Percentiles rank a stretch among this genome's conserved stretches.
Evolutionary conservation across 352 stramenopile genomes (phyloP).

Genomic region (Pythium biforme): DNA sequence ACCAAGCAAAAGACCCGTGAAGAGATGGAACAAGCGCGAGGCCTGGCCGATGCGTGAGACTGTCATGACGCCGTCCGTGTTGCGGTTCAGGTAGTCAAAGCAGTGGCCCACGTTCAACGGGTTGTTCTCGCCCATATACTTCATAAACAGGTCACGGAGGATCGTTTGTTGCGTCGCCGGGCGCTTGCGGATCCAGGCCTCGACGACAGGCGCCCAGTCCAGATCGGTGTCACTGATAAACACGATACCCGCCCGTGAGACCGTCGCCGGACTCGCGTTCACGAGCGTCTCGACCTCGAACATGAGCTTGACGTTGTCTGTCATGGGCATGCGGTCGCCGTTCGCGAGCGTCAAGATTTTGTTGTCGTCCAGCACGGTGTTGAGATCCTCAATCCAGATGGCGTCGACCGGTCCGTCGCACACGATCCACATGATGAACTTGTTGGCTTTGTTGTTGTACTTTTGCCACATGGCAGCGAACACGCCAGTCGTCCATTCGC

Average conservation of each 20-base stretch:
- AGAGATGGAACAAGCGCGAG: constrained; percentile 78
- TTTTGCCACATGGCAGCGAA: constrained; percentile 99
- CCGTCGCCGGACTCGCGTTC: constrained; percentile 96
- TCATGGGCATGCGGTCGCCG: constrained; percentile 98
- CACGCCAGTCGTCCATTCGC: constrained; percentile 97
- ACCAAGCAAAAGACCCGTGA: constrained; percentile 90
- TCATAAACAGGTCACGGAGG: constrained; percentile 91
- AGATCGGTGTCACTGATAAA: constrained; percentile 98
- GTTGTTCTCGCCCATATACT: constrained; percentile 96
- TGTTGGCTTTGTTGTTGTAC: constrained; percentile 97
- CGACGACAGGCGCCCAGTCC: constrained; percentile 95
- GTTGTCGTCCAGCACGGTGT: constrained; percentile 98
- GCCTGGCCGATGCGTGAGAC: constrained; percentile 91
- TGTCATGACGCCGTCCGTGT: constrained; percentile 92
- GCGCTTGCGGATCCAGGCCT: constrained; percentile 95
- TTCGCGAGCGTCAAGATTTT: constrained; percentile 97
- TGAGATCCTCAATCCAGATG: constrained; percentile 99
- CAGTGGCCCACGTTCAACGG: constrained; percentile 93
- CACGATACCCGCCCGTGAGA: constrained; percentile 97
- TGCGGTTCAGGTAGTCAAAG: constrained; percentile 95
- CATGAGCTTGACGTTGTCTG: constrained; percentile 97
- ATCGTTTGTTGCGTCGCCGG: constrained; percentile 85
- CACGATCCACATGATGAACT: constrained; percentile 99
- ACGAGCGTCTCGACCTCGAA: constrained; percentile 97
- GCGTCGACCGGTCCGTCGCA: constrained; percentile 96